These are phyloP conservation scores for Pythium rishiriense DNA, from an alignment of 352 stramenopile species.

Conservation along the genomic window DNA sequence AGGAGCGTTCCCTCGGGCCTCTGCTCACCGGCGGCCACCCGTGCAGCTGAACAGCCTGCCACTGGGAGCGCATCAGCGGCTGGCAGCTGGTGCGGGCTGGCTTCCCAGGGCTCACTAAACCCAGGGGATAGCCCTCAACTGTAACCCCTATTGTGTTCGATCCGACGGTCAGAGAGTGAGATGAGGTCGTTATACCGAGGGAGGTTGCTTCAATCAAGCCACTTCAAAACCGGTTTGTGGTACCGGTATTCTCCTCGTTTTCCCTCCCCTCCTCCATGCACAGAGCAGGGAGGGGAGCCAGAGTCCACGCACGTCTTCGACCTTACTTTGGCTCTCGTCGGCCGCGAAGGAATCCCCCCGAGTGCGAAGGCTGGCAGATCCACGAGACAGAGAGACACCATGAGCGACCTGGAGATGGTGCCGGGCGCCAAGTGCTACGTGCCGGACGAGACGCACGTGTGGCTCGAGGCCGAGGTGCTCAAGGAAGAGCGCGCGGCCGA, in stretches of 20 bases:
- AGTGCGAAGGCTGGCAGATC: neutral
- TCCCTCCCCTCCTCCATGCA: conserved; percentile 1
- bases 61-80: neutral
- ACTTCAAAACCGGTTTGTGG: conserved; percentile 14
- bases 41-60: conserved; percentile 27
- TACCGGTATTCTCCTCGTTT: conserved; percentile 32
- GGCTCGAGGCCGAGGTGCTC: conserved; percentile 76
- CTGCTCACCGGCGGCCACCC: conserved; percentile 6
- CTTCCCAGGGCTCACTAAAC: neutral
- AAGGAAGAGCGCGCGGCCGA: conserved; percentile 64
- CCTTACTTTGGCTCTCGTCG: conserved; percentile 9
- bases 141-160: neutral
- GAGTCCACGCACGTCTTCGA: conserved; percentile 10
- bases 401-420: conserved; percentile 54
- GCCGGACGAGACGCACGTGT: conserved; percentile 83
- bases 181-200: conserved; percentile 14
- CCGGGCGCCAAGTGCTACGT: conserved; percentile 84
- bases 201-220: conserved; percentile 12
- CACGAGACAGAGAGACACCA: conserved; percentile 3
- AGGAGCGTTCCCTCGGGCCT: neutral
- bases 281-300: neutral
- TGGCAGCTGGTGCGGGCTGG: conserved; percentile 15
- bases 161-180: neutral
- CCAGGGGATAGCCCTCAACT: neutral
- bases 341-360: neutral